A percentile compares a stretch with the other conserved stretches of the same genome.
phyloP scores from a whole-genome alignment of 306 rosid species.

The Prosopis cineraria region DNA sequence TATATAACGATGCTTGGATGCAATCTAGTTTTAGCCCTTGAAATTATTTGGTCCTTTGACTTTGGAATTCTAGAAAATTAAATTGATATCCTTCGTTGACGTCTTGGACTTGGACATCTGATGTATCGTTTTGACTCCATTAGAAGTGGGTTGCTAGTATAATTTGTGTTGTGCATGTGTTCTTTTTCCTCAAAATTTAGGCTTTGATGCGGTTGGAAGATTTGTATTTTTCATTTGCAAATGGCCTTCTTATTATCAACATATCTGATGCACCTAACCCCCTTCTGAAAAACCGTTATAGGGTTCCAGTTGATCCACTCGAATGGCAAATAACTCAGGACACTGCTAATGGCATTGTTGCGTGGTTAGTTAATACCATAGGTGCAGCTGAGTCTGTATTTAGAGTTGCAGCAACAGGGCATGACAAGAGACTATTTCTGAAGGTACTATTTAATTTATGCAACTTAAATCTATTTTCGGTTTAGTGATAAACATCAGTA shows the following conservation, averaged over 20 bases:
- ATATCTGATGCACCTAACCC: not conserved
- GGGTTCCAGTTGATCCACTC: slow-evolving; percentile 95
- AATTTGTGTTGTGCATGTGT: not conserved
- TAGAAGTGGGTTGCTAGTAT: not conserved
- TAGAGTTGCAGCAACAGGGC: slow-evolving; percentile 97
- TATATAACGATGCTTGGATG: not conserved
- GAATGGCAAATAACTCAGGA: slow-evolving; percentile 99
- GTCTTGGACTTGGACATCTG: not conserved
- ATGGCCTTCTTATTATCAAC: not conserved
- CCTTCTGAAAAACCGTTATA: slow-evolving; percentile 11
- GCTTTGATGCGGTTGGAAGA: not conserved
- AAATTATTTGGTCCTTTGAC: not conserved
- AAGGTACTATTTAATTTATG: slow-evolving; percentile 48
- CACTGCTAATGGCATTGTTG: slow-evolving; percentile 72
- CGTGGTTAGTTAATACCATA: slow-evolving; percentile 78
- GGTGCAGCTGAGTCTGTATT: slow-evolving; percentile 96
- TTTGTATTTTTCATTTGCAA: not conserved
- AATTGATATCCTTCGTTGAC: not conserved
- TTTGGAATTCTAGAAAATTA: not conserved
- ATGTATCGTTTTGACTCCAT: not conserved
- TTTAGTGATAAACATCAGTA: not conserved
- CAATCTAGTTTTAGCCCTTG: not conserved
- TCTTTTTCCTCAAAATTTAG: not conserved
- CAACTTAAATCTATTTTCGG: not conserved
- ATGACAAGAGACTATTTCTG: slow-evolving; percentile 87